phyloP scores from a whole-genome alignment of 2,329 filamentous ascomycete genomes.

The Colletotrichum sublineola region DNA sequence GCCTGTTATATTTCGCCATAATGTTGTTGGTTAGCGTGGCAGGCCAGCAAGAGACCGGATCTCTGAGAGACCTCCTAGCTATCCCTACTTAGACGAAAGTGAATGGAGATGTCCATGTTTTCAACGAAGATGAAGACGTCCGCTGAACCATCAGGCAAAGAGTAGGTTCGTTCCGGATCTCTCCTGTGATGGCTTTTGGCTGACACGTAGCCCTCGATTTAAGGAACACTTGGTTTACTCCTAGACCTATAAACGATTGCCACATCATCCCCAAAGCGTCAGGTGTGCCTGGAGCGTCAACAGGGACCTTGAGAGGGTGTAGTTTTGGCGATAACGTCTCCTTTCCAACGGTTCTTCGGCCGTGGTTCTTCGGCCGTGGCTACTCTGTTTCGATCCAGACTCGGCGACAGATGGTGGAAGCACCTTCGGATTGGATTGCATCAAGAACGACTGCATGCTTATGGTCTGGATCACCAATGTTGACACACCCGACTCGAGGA shows the following conservation, averaged over 20 bases:
- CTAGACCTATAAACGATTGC: slow-evolving; percentile 42
- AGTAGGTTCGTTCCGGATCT: not conserved
- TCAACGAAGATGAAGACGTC: not conserved
- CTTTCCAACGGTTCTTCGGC: slow-evolving; percentile 1
- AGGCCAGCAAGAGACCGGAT: slow-evolving; percentile 1
- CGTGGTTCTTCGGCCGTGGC: not conserved
- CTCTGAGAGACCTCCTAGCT: not conserved
- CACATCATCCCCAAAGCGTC: slow-evolving; percentile 35
- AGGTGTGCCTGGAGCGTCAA: slow-evolving; percentile 36
- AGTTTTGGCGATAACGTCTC: not conserved
- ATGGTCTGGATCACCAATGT: slow-evolving; percentile 22
- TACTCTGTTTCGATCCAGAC: not conserved
- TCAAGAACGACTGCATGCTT: slow-evolving; percentile 24
- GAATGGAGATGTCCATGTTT: not conserved
- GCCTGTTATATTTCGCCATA: not conserved
- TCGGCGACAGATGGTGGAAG: slow-evolving; percentile 3
- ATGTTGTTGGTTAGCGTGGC: not conserved
- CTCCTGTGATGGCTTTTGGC: not conserved
- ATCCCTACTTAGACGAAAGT: not conserved
- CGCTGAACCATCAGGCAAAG: not conserved
- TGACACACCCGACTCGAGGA: not conserved
- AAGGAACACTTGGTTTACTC: slow-evolving; percentile 6
- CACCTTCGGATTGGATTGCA: slow-evolving; percentile 39
- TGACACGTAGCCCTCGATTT: not conserved
- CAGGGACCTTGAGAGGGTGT: slow-evolving; percentile 13